Evolutionary conservation across 2,329 filamentous ascomycete species (phyloP), one percentile per base, ranked within the genome.

Genomic region (Aspergillus phoenicis): DNA sequence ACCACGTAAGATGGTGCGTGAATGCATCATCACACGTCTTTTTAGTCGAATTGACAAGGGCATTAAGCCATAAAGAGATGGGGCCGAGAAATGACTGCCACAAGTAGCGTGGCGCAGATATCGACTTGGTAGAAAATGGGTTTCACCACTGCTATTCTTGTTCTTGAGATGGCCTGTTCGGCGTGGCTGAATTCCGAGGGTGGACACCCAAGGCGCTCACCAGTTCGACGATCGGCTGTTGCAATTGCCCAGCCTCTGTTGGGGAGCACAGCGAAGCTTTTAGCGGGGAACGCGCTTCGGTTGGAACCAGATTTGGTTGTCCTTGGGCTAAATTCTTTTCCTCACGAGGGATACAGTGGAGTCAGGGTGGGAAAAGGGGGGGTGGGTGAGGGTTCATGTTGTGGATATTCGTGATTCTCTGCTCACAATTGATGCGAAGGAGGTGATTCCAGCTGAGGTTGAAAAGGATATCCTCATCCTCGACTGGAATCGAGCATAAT

Each of bases 301-400:
- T 51, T 28, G 47, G 33, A 17, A 17, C 45, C 24, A 28, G 22
- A 28, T n/a, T 51, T n/a, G 28, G 26, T 48, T n/a, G 47, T 26
- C 24, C 20, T 26, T 33, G 53, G 53, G 53, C 28, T 56, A 56
- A 56, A 56, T 28, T n/a, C 39, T 56, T 56, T 47, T 47, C 53
- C 53, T 56, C 43, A 56, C 45, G 39, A 30, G 5, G 47, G 26
- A 15, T 51, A 24, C 15, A 30, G 47, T 51, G 15, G 26, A 8
- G 45, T 28, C 15, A 30, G 30, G 6, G 15, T 36, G 33, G 20
- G 5, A 5, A 13, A 13, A 13, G 33, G 33, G 33, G 11, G 11
- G 13, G 33, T 36, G 11, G 26, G 10, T 13, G 33, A 36, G 33
- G 11, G 11, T 36, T 36, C 11, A 36, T 36, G 33, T 36, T 13